phyloP scores from a whole-genome alignment of 371 early-diverging fungal genomes.

The Apophysomyces variabilis region DNA sequence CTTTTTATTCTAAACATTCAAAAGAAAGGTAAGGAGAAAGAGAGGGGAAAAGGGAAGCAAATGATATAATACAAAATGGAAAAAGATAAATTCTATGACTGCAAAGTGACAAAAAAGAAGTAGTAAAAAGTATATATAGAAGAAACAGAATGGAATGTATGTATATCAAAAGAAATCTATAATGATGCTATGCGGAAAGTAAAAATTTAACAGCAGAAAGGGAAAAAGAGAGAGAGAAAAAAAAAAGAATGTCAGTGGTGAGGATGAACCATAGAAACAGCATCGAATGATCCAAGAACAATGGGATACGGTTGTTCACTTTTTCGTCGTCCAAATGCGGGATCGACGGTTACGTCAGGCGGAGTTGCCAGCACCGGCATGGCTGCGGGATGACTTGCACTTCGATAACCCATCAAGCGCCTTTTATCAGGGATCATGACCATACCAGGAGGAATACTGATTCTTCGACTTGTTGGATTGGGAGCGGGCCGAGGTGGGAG shows the following conservation, averaged over 20 bases:
- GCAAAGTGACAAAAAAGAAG: background rate
- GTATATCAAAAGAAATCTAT: slow-evolving; percentile 1
- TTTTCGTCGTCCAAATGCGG: slow-evolving; percentile 7
- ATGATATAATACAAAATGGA: background rate
- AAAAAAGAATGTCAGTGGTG: background rate
- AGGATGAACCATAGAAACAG: background rate
- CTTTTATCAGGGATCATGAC: slow-evolving; percentile 39
- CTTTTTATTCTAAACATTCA: slow-evolving; percentile 1
- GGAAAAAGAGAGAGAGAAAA: background rate
- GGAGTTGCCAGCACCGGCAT: slow-evolving; percentile 5
- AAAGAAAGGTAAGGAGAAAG: background rate
- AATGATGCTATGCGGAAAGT: background rate
- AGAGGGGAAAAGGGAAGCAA: background rate
- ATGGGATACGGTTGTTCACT: slow-evolving; percentile 3
- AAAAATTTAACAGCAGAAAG: background rate
- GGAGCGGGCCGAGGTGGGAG: slow-evolving; percentile 21
- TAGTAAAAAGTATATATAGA: background rate
- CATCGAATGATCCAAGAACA: slow-evolving; percentile 1
- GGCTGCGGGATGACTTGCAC: slow-evolving; percentile 15
- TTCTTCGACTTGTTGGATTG: slow-evolving; percentile 32
- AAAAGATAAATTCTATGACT: background rate
- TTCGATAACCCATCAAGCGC: background rate
- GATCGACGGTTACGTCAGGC: background rate
- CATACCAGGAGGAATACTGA: slow-evolving; percentile 55
- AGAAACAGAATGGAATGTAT: background rate